Conservation (phyloP, 2,329 filamentous ascomycete genomes). For the Phialocephala subalpina region DNA sequence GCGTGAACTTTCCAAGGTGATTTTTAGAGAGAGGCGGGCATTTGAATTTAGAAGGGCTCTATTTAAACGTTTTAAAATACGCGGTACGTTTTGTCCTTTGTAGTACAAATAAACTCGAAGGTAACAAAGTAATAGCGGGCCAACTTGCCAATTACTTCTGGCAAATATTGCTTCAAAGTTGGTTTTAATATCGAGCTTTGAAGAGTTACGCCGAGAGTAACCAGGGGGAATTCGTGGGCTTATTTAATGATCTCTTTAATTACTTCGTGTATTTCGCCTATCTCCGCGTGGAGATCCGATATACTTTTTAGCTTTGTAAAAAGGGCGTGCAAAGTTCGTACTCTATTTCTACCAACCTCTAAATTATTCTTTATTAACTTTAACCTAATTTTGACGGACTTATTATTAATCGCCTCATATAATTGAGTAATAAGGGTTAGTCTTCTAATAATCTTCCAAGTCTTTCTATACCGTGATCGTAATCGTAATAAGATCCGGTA, state of each 20-base stretch:
- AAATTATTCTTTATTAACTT: neutral
- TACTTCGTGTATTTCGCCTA: conserved; percentile 9
- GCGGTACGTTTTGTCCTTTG: conserved; percentile 32
- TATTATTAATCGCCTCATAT: conserved; percentile 22
- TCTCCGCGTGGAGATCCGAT: neutral
- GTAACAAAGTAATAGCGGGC: too few relatives aligned
- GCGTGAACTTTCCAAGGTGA: conserved; percentile 53
- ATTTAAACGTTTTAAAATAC: conserved; percentile 39
- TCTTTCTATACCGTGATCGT: conserved; percentile 33
- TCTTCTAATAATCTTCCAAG: conserved; percentile 28
- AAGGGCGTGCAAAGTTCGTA: conserved; percentile 21
- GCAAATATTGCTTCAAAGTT: too few relatives aligned
- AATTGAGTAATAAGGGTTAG: conserved; percentile 27
- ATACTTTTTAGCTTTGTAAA: conserved; percentile 29
- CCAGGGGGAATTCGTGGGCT: too few relatives aligned
- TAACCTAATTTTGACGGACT: conserved; percentile 7
- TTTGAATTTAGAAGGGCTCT: conserved; percentile 32
- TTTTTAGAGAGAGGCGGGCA: conserved; percentile 15
- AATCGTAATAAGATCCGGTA: conserved; percentile 37
- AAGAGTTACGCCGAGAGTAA: too few relatives aligned
- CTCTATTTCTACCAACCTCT: neutral
- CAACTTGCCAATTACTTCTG: too few relatives aligned
- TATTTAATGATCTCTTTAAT: conserved; percentile 9
- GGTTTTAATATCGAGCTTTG: too few relatives aligned
- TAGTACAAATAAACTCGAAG: conserved; percentile 36